Percentiles rank a stretch among this genome's conserved stretches.
These are phyloP conservation scores for Cladobotryum mycophilum DNA, from an alignment of 2,329 filamentous ascomycete species.

Conservation along the genomic window DNA sequence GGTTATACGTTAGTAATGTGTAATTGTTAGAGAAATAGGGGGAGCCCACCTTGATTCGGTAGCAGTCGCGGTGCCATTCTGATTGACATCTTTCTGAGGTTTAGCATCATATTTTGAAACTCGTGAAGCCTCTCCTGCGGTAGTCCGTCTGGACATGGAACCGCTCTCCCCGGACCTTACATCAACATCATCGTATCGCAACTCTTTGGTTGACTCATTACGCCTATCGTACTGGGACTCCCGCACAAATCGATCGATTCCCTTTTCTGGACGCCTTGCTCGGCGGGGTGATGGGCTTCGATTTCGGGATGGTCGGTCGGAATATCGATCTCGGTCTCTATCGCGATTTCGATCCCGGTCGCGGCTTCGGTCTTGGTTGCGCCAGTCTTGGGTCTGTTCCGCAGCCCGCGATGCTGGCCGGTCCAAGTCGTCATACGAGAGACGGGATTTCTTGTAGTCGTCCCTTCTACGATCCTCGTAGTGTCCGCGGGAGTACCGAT, in stretches of 20 bases:
- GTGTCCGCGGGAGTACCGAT: conserved; percentile 54
- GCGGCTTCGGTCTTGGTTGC: conserved; percentile 37
- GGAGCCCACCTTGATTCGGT: conserved; percentile 1
- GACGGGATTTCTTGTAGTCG: conserved; percentile 40
- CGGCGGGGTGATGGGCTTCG: conserved; percentile 47
- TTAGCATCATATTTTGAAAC: conserved; percentile 60
- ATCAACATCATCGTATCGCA: conserved; percentile 40
- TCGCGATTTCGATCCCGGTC: conserved; percentile 23
- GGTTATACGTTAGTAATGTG: conserved; percentile 11
- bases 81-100: conserved; percentile 46
- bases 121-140: conserved; percentile 52
- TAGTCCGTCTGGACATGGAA: conserved; percentile 59
- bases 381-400: conserved; percentile 43
- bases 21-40: conserved; percentile 10
- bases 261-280: conserved; percentile 31
- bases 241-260: conserved; percentile 27
- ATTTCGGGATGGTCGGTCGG: conserved; percentile 40
- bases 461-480: conserved; percentile 53
- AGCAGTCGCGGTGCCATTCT: background rate
- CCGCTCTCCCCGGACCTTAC: conserved; percentile 38
- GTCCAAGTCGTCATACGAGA: conserved; percentile 53
- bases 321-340: conserved; percentile 39
- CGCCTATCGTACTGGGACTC: conserved; percentile 23
- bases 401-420: conserved; percentile 39
- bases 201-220: conserved; percentile 15